A percentile compares a stretch with the other conserved stretches of the same genome.
phyloP scores from a whole-genome alignment of 306 rosid species.

The Begonia fuchsioides region DNA sequence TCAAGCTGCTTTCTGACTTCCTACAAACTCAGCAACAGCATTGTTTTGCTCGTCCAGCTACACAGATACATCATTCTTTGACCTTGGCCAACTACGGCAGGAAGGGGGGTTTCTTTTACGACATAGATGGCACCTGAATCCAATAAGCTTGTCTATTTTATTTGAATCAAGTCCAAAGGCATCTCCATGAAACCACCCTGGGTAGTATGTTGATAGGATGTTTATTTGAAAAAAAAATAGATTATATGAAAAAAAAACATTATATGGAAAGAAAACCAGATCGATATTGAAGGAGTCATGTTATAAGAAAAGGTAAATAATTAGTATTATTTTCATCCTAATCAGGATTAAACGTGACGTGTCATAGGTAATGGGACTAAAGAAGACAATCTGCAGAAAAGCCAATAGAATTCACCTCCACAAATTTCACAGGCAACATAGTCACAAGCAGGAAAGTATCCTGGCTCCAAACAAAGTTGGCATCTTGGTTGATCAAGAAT shows the following conservation, averaged over 20 bases:
- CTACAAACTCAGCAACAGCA: constrained; percentile 35
- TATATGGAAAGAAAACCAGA: not conserved
- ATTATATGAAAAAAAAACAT: no score
- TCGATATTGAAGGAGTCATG: not conserved
- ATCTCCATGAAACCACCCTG: constrained; percentile 93
- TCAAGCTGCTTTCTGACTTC: constrained; percentile 23
- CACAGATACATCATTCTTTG: constrained; percentile 25
- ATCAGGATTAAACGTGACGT: no score
- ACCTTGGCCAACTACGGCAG: constrained; percentile 41
- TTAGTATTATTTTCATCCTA: no score
- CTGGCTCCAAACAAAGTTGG: constrained; percentile 58
- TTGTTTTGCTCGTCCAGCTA: constrained; percentile 28
- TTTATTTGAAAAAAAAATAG: no score
- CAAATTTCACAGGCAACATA: constrained; percentile 73
- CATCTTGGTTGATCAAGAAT: constrained; percentile 46
- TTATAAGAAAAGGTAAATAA: not conserved
- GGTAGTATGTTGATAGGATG: constrained; percentile 10
- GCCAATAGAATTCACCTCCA: constrained; percentile 39
- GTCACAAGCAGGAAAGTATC: constrained; percentile 18
- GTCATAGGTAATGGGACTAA: no score
- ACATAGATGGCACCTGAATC: constrained; percentile 81
- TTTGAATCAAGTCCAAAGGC: constrained; percentile 62
- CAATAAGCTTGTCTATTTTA: constrained; percentile 46
- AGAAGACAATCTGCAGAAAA: not conserved
- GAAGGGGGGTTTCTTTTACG: constrained; percentile 45